Base-by-base conservation (phyloP, 108 stramenopile genomes). In the Nannochloropsis oceanica region DNA sequence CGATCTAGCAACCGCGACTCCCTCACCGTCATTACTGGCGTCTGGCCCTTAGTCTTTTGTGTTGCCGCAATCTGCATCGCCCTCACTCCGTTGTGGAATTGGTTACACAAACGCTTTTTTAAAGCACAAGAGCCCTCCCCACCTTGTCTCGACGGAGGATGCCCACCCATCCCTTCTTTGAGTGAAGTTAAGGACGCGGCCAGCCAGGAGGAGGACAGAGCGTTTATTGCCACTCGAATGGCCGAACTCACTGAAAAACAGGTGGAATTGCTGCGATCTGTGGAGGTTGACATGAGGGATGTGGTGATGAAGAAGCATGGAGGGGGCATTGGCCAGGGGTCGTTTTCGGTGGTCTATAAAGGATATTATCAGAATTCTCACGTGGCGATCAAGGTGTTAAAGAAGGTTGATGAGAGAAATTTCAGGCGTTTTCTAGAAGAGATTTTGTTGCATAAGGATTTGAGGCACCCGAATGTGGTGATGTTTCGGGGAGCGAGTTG, bases 391-490 rank as follows among this genome's bases (percentile, higher is more conserved):
- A 73, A 73, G 9, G 59, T 73, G 59, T n/a, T 73, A n/a, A 18
- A n/a, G n/a, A 18, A n/a, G 59, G 59, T 73, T 7, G 59, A 73
- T 73, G 59, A 73, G n/a, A 18, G 59, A 9, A 73, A 73, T 73
- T 73, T 73, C 59, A 18, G 59, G 59, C 59, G 59, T 7, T 73
- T 73, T n/a, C 10, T 73, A 10, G 59, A 73, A 10, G 59, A 73
- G 73, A 25, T 73, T 0, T 1, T 42, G 25, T 25, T 26, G 85
- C 25, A 42, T 20, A 82, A 88, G 84, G 87, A 80, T 25, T 44
- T 88, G 50, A 24, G 81, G 43, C 87, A 88, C 46, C 87, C 87
- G 46, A 88, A 88, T 84, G 84, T 88, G 46, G 84, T 88, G 44
- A 43, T 59, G 46, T 43, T 88, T 26, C 80, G 84, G 14, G 84